Evolutionary conservation across 108 stramenopile species (phyloP).

Genomic region (Nitzschia sp.): DNA sequence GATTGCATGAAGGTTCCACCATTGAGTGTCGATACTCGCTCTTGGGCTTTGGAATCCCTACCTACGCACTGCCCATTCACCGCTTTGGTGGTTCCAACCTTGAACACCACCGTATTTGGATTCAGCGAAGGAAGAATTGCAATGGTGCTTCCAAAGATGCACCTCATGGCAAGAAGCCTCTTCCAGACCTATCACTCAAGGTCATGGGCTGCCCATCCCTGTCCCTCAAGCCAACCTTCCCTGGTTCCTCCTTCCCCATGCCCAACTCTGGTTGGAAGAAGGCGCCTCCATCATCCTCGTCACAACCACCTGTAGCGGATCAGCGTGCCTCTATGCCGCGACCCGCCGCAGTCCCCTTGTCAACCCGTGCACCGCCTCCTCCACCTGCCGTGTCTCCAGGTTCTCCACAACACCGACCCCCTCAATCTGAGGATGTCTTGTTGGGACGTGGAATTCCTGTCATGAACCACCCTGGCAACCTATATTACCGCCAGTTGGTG

Average conservation of each 20-base stretch:
- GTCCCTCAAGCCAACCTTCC: background rate
- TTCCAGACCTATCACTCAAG: background rate
- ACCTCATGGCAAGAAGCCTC: background rate
- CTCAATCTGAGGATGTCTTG: slow-evolving; percentile 14
- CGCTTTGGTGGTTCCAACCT: background rate
- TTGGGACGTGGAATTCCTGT: slow-evolving; percentile 17
- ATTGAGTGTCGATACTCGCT: slow-evolving; percentile 9
- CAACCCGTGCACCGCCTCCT: background rate
- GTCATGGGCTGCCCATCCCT: background rate
- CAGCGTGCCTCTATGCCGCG: background rate
- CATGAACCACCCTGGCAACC: slow-evolving; percentile 15
- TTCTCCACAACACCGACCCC: background rate
- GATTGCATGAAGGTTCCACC: slow-evolving; percentile 1
- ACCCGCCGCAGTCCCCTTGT: background rate
- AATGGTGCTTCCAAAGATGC: background rate
- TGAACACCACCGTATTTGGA: background rate
- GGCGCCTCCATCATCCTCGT: background rate
- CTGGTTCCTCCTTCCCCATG: background rate
- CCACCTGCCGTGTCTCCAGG: background rate
- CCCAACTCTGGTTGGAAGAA: background rate
- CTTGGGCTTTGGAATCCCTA: slow-evolving; percentile 3
- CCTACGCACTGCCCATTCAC: background rate
- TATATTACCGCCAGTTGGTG: slow-evolving; percentile 4
- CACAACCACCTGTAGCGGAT: background rate
- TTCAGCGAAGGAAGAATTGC: background rate